Evolutionary conservation across 2,329 filamentous ascomycete genomes (phyloP), one percentile per base, ranked within the genome.

Genomic region (Cladosporium sp.): DNA sequence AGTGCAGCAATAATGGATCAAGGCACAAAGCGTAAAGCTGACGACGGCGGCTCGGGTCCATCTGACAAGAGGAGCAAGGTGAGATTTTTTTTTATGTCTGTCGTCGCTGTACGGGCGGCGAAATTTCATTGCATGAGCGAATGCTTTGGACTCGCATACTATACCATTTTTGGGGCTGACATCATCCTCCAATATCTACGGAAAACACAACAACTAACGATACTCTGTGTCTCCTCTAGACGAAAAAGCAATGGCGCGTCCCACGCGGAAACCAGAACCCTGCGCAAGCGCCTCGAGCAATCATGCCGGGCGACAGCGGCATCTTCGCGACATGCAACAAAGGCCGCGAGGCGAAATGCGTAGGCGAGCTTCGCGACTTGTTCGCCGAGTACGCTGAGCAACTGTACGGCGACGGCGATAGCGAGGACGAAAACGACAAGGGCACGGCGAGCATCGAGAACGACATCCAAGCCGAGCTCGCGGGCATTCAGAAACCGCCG

Each of bases 251-350:
- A 71, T 82, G 81, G 81, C 76, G 75, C 24, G 75, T 77, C 67
- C 79, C 79, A 47, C 75, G 75, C 51, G 47, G 26, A 21, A 51
- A 34, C 18, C 64, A 70, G 51, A 68, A 71, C 57, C 66, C 52
- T 14, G 74, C 70, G 32, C 71, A 72, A 38, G 73, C 65, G 12
- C 67, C 67, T 21, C 67, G 78, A 59, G 65, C 66, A 38, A 83
- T 93, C 58, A 86, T 91, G 71, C 81, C 89, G 5, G 90, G 90
- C 5, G 90, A 93, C 73, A 81, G 84, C 62, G 91, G 91, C 5
- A 88, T 94, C 66, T 94, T 90, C 90, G 88, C 89, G 32, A 93
- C 91, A 0, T 93, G 90, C 75, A 87, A 89, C 61, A 86, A 89
- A 74, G 86, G 87, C 70, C 89, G 90, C 80, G 90, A 92, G 78